These are phyloP conservation scores for Solanum hybrid DNA, from an alignment of 305 asterid species.

Conservation along the genomic window DNA sequence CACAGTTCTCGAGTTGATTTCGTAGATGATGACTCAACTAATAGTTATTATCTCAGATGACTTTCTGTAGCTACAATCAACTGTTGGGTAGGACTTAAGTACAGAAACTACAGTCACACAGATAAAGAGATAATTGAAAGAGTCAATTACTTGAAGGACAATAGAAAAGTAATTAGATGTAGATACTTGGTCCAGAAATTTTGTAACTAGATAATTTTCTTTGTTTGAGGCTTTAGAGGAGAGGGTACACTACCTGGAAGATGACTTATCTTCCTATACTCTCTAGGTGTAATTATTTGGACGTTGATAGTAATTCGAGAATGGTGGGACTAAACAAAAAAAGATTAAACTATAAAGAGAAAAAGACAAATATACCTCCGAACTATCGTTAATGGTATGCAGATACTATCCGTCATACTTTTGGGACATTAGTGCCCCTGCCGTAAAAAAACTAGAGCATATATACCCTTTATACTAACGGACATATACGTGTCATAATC, in stretches of 20 bases:
- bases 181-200: not conserved
- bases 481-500: not conserved
- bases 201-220: not conserved
- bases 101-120: not conserved
- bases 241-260: not conserved
- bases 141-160: not conserved
- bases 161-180: not conserved
- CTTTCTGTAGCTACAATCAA: not conserved
- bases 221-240: not conserved
- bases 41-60: not conserved
- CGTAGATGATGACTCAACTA: not conserved
- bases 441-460: not conserved
- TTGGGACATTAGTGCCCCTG: not conserved
- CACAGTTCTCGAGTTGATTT: not conserved
- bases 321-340: not conserved
- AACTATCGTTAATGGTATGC: not conserved
- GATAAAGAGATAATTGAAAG: not conserved
- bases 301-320: not conserved
- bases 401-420: rapidly evolving
- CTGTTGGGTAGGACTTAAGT: not conserved
- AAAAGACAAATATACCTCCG: rapidly evolving
- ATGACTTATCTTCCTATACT: not conserved
- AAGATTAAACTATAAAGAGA: not conserved
- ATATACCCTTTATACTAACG: not conserved
- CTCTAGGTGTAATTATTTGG: not conserved